A percentile compares a stretch with the other conserved stretches of the same genome.
phyloP scores from a whole-genome alignment of 148 eudicot genomes.

The Chenopodium berlandieri region DNA sequence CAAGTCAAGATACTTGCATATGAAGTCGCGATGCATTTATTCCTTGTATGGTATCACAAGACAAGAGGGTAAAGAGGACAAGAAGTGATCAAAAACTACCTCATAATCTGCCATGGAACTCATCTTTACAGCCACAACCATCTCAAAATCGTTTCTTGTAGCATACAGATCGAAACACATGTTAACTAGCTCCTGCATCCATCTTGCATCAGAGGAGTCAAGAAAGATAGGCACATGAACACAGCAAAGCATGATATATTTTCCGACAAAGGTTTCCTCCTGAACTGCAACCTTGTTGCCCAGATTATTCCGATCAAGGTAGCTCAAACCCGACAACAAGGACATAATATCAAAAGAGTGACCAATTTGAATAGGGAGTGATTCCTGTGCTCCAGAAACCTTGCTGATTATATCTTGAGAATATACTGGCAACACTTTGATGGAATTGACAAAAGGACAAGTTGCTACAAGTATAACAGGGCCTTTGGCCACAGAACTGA shows the following conservation, averaged over 20 bases:
- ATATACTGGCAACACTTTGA: background rate
- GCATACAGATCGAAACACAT: background rate
- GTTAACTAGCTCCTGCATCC: background rate
- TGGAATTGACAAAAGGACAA: background rate
- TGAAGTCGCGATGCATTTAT: background rate
- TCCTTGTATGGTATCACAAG: background rate
- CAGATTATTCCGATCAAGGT: background rate
- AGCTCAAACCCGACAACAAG: background rate
- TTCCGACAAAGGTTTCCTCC: background rate
- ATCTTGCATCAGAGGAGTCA: background rate
- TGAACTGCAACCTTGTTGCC: background rate
- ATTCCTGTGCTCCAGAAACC: background rate
- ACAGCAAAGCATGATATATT: background rate
- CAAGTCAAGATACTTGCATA: background rate
- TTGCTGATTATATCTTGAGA: background rate
- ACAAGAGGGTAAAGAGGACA: background rate
- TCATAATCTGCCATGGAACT: background rate
- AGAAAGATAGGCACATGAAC: background rate
- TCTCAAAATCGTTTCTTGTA: background rate
- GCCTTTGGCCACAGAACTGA: background rate
- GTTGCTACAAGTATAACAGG: background rate
- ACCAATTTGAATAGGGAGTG: background rate
- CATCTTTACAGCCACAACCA: conserved; percentile 6
- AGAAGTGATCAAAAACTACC: background rate
- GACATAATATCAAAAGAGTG: background rate